Evolutionary conservation across 2,329 filamentous ascomycete genomes (phyloP).

Genomic region (Ascochyta fabae): DNA sequence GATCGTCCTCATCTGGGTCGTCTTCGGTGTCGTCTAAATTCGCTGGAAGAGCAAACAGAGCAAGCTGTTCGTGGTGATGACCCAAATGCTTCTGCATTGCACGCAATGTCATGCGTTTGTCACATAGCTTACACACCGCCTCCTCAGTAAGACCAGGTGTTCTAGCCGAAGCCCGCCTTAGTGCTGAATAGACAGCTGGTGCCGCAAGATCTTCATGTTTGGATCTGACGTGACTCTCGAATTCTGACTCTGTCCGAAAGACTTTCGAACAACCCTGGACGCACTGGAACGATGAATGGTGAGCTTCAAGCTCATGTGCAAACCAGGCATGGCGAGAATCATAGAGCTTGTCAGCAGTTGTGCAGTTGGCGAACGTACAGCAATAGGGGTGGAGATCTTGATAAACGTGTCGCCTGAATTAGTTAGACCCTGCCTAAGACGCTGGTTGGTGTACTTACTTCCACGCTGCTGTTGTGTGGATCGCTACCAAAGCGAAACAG

Average conservation of each 20-base stretch:
- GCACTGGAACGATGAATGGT: slow-evolving; percentile 28
- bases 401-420: slow-evolving; percentile 28
- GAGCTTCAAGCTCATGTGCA: slow-evolving; percentile 31
- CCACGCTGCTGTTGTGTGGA: slow-evolving; percentile 25
- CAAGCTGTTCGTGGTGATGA: slow-evolving; percentile 32
- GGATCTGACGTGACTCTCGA: background rate
- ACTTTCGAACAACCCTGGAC: slow-evolving; percentile 3
- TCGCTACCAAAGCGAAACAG: slow-evolving; percentile 34
- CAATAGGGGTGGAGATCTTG: slow-evolving; percentile 34
- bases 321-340: slow-evolving; percentile 32
- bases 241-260: background rate
- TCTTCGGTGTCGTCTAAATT: slow-evolving; percentile 25
- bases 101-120: slow-evolving; percentile 15
- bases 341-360: slow-evolving; percentile 29
- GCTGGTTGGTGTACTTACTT: slow-evolving; percentile 19
- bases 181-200: background rate
- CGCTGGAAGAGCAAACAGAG: slow-evolving; percentile 31
- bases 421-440: background rate
- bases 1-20: background rate
- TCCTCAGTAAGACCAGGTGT: background rate
- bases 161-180: background rate
- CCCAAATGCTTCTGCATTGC: slow-evolving; percentile 28
- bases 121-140: slow-evolving; percentile 18
- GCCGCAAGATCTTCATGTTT: background rate
- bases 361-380: slow-evolving; percentile 32